A percentile compares a stretch with the other conserved stretches of the same genome.
Conservation (phyloP, 305 asterid species). For the Stenogyne calaminthoides region DNA sequence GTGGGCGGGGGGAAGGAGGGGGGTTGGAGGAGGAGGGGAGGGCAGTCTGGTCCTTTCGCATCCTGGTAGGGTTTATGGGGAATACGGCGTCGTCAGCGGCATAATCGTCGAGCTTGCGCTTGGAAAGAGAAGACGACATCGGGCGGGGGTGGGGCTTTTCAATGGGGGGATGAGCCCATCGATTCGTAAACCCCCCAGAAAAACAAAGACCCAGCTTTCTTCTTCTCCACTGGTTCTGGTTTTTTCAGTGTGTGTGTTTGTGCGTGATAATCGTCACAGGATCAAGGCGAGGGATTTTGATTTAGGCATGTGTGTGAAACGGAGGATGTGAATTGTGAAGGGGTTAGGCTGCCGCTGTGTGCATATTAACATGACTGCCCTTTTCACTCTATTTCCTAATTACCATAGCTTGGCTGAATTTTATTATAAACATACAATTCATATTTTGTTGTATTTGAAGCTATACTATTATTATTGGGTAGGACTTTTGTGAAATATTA, state of each 20-base stretch:
- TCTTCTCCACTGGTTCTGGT: not conserved
- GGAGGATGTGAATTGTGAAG: not conserved
- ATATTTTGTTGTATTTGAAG: no score
- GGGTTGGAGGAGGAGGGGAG: conserved; percentile 43
- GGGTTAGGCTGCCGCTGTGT: not conserved
- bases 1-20: conserved; percentile 21
- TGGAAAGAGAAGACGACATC: conserved; percentile 60
- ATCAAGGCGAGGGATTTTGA: not conserved
- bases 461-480: no score
- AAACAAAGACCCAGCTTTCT: conserved; percentile 28
- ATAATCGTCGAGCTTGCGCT: conserved; percentile 65
- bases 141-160: conserved; percentile 30
- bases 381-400: not conserved
- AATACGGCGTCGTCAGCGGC: conserved; percentile 41
- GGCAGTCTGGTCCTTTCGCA: conserved; percentile 62
- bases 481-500: no score
- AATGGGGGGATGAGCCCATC: conserved; percentile 43
- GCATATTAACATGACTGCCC: not conserved
- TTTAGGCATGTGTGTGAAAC: conserved; percentile 4
- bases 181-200: conserved; percentile 36
- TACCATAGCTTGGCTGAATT: no score
- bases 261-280: not conserved
- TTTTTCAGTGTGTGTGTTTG: not conserved
- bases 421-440: no score
- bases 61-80: conserved; percentile 43